These are phyloP conservation scores for Cyclospora cayetanensis DNA, from an alignment of 169 alveolate species.

Conservation along the genomic window DNA sequence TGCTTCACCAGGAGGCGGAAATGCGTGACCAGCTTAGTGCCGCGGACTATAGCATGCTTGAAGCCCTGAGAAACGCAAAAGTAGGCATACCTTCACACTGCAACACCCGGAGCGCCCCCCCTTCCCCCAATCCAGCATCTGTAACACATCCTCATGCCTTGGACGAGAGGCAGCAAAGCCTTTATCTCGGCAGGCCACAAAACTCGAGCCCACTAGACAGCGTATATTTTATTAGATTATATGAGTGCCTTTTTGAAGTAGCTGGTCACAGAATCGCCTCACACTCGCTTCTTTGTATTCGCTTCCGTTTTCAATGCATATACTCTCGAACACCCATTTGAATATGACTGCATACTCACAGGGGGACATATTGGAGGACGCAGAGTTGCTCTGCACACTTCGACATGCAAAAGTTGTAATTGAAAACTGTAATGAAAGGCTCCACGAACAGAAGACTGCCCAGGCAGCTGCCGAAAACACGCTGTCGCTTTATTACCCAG, in stretches of 20 bases:
- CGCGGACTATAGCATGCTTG: conserved; percentile 90
- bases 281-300: too few species aligned
- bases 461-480: conserved; percentile 90
- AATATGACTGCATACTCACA: background rate
- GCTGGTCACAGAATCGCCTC: too few species aligned
- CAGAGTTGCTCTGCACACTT: conserved; percentile 93
- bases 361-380: conserved; percentile 93
- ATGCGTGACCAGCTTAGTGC: conserved; percentile 78
- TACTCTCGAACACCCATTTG: background rate
- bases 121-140: too few species aligned
- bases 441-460: conserved; percentile 84
- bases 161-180: too few species aligned
- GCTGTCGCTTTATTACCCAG: conserved; percentile 93
- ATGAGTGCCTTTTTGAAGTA: too few species aligned
- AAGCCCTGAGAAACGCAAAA: conserved; percentile 87
- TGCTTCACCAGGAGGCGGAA: conserved; percentile 83
- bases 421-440: conserved; percentile 92
- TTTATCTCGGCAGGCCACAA: too few species aligned
- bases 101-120: too few species aligned
- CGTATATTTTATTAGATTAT: too few species aligned
- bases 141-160: too few species aligned
- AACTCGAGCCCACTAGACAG: too few species aligned
- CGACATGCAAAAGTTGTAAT: conserved; percentile 93
- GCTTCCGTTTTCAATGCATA: background rate
- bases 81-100: background rate